These are phyloP conservation scores for Yamadazyma endophytica DNA, from an alignment of 805 yeast species.

Conservation along the genomic window DNA sequence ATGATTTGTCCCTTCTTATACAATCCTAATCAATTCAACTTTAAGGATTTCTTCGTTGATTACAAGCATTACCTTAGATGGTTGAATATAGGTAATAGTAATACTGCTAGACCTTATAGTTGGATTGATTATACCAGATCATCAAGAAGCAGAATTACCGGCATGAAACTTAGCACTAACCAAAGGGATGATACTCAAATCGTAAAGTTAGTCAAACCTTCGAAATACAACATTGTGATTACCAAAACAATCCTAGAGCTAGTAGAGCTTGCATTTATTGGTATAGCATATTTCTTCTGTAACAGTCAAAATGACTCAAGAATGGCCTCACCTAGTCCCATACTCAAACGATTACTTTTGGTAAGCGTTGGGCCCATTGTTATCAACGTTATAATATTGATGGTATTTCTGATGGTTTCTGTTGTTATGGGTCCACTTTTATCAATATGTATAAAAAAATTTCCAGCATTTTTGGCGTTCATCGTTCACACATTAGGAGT, in stretches of 20 bases:
- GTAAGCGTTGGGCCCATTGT: constrained; percentile 46
- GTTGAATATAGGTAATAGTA: constrained; percentile 50
- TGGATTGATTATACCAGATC: constrained; percentile 49
- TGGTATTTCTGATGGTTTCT: constrained; percentile 42
- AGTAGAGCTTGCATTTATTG: constrained; percentile 27
- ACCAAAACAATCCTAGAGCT: constrained; percentile 40
- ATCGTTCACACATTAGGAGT: constrained; percentile 53
- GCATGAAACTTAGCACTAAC: constrained; percentile 37
- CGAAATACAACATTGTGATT: constrained; percentile 38
- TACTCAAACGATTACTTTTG: constrained; percentile 40
- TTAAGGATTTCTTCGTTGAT: constrained; percentile 67
- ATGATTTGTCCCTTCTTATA: constrained; percentile 69
- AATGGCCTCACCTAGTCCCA: constrained; percentile 30
- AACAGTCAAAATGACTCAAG: constrained; percentile 49
- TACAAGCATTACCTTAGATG: constrained; percentile 52
- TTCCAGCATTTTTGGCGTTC: constrained; percentile 53
- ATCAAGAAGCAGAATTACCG: constrained; percentile 52
- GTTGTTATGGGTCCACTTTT: constrained; percentile 47
- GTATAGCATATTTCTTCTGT: constrained; percentile 48
- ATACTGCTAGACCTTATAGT: constrained; percentile 25
- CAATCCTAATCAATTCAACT: constrained; percentile 74
- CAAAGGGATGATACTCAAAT: constrained; percentile 27
- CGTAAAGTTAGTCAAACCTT: constrained; percentile 47
- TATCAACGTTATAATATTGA: constrained; percentile 37
- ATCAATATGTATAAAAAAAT: constrained; percentile 36